Conservation (phyloP, 2,329 filamentous ascomycete species). For the Colletotrichum simmondsii region DNA sequence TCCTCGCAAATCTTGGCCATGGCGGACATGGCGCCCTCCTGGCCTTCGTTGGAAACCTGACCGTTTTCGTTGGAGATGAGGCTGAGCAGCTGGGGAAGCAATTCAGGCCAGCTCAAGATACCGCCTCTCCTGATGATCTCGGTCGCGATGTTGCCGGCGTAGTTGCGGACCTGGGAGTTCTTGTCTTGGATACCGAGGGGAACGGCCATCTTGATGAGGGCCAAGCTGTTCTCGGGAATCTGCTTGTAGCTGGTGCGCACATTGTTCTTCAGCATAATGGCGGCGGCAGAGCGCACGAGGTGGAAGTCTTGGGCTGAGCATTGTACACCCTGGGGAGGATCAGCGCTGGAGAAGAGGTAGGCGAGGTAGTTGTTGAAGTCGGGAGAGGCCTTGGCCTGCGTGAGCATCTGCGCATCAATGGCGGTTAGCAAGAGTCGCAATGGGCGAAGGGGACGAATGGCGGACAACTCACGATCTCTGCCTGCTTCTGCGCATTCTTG, state of each 20-base stretch:
- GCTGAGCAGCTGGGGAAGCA: conserved; percentile 84
- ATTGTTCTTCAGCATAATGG: conserved; percentile 96
- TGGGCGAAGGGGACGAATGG: conserved; percentile 16
- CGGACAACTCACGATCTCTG: conserved; percentile 76
- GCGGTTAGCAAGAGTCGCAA: conserved; percentile 36
- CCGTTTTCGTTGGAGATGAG: conserved; percentile 80
- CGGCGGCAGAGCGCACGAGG: conserved; percentile 85
- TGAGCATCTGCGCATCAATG: conserved; percentile 78
- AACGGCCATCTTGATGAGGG: conserved; percentile 82
- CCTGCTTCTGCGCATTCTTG: conserved; percentile 84
- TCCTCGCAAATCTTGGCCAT: conserved; percentile 97
- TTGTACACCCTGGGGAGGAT: conserved; percentile 69
- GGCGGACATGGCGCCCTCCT: conserved; percentile 94
- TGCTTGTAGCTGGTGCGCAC: conserved; percentile 79
- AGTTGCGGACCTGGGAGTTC: conserved; percentile 84
- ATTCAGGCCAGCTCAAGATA: conserved; percentile 89
- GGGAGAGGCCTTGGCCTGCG: conserved; percentile 86
- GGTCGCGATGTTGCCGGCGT: conserved; percentile 93
- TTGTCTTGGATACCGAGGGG: conserved; percentile 84
- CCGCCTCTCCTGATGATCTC: conserved; percentile 88
- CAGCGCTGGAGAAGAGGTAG: conserved; percentile 83
- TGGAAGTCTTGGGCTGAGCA: conserved; percentile 73
- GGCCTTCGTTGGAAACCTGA: conserved; percentile 75
- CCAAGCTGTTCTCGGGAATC: conserved; percentile 78
- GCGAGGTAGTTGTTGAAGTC: conserved; percentile 98